Conservation (phyloP, 2,329 filamentous ascomycete genomes). For the Fusarium acutatum region DNA sequence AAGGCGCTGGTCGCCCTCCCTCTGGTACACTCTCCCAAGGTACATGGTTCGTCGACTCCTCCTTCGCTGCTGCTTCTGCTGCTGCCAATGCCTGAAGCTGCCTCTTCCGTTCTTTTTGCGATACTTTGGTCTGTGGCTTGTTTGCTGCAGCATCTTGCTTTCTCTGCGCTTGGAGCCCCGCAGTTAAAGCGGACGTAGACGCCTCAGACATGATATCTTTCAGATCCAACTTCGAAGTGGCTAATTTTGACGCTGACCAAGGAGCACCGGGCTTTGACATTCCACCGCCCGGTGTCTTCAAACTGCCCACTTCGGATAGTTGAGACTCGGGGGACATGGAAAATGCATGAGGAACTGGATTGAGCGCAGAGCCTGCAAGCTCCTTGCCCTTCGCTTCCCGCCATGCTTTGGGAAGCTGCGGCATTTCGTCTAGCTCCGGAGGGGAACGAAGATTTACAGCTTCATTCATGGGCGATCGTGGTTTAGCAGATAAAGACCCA, state of each 20-base stretch:
- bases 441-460: conserved; percentile 30
- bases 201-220: conserved; percentile 77
- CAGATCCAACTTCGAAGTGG: conserved; percentile 73
- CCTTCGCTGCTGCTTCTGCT: conserved; percentile 51
- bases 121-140: conserved; percentile 68
- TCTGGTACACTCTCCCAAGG: conserved; percentile 56
- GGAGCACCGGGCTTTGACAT: conserved; percentile 49
- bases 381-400: conserved; percentile 42
- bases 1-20: conserved; percentile 63
- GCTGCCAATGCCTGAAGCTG: conserved; percentile 73
- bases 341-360: conserved; percentile 17
- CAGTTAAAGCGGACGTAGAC: conserved; percentile 63
- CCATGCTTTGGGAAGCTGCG: conserved; percentile 45
- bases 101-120: conserved; percentile 91
- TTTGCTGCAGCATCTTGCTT: conserved; percentile 50
- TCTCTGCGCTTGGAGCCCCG: conserved; percentile 62
- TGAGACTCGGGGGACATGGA: conserved; percentile 34
- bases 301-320: not conserved
- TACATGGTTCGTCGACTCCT: conserved; percentile 43
- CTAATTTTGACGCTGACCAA: conserved; percentile 61
- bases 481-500: conserved; percentile 42
- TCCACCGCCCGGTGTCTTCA: not conserved
- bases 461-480: conserved; percentile 37
- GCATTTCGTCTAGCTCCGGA: conserved; percentile 41
- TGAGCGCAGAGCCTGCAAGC: conserved; percentile 17